phyloP scores from a whole-genome alignment of 257 asterid species.

The Solanum lycopersicoides region DNA sequence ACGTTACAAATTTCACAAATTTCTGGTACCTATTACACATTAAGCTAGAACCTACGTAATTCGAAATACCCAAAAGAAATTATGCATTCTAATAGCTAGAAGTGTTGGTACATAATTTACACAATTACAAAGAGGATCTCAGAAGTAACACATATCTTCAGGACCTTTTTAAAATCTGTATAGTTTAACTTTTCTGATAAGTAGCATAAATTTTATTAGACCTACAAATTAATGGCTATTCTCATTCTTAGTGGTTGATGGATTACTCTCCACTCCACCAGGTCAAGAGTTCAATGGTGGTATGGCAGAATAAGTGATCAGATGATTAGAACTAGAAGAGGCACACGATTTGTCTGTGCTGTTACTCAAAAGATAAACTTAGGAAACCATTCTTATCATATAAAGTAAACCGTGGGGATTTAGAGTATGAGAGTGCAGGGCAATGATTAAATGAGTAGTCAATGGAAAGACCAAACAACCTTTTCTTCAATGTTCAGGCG shows the following conservation, averaged over 20 bases:
- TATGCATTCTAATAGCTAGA: neutral
- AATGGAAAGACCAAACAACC: neutral
- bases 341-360: neutral
- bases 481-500: neutral
- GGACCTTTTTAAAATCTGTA: neutral
- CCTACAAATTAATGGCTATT: neutral
- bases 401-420: neutral
- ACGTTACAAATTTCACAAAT: neutral
- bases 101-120: neutral
- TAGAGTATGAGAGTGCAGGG: neutral
- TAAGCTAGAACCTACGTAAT: neutral
- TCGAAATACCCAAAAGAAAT: neutral
- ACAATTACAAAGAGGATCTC: neutral
- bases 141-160: neutral
- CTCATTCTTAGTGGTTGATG: neutral
- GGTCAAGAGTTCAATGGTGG: neutral
- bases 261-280: neutral
- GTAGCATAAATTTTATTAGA: neutral
- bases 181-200: neutral
- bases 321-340: neutral
- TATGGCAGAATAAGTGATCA: neutral
- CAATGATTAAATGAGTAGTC: neutral
- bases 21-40: neutral
- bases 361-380: neutral
- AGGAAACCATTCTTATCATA: neutral